These are phyloP conservation scores for Extremus antarcticus DNA, from an alignment of 495 filamentous ascomycete genomes.

Conservation along the genomic window DNA sequence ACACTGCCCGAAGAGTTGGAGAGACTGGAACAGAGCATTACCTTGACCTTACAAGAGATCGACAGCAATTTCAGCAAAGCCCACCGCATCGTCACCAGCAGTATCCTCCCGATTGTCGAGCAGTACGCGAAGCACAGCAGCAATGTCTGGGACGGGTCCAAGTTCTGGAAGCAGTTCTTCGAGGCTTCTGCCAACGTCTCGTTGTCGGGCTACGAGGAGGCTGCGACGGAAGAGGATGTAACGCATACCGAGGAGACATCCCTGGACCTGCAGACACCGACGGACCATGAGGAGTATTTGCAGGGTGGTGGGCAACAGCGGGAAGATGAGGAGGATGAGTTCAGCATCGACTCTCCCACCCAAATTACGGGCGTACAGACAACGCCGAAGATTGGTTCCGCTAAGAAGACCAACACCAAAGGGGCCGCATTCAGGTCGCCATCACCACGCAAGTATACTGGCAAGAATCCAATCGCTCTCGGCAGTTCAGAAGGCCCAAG, in stretches of 20 bases:
- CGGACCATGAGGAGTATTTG: constrained; percentile 9
- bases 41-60: constrained; percentile 94
- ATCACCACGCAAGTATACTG: constrained; percentile 19
- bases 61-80: constrained; percentile 96
- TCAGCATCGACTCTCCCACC: constrained; percentile 21
- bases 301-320: constrained; percentile 1
- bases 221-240: constrained; percentile 42
- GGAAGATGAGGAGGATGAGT: constrained; percentile 20
- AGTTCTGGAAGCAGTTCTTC: constrained; percentile 99
- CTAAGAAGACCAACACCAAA: constrained; percentile 4
- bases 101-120: constrained; percentile 88
- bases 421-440: constrained; percentile 8
- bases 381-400: constrained; percentile 19
- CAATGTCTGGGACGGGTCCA: constrained; percentile 92
- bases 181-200: constrained; percentile 95
- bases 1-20: constrained; percentile 89
- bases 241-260: constrained; percentile 38
- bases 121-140: constrained; percentile 90
- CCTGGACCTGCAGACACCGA: constrained; percentile 6
- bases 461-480: constrained; percentile 25
- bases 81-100: constrained; percentile 89
- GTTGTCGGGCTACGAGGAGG: constrained; percentile 89
- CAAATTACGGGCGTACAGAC: constrained; percentile 34
- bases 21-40: constrained; percentile 93
- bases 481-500: constrained; percentile 36